Evolutionary conservation across 805 yeast species (phyloP).

Genomic region (Torulaspora delbrueckii): DNA sequence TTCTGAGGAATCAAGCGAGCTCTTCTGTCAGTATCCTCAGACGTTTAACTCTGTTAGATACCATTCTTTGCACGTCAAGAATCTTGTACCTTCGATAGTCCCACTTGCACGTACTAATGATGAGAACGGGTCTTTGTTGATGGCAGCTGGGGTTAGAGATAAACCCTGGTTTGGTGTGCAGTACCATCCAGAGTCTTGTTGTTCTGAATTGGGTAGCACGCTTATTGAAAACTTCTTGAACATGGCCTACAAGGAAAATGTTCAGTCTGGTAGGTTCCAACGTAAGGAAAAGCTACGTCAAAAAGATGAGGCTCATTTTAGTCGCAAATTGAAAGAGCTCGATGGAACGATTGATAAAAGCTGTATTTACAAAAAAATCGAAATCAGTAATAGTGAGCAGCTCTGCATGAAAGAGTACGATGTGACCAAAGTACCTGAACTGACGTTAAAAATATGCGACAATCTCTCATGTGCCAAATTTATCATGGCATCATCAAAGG

Average conservation of each 20-base stretch:
- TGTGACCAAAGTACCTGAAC: slow-evolving; percentile 15
- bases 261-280: slow-evolving; percentile 18
- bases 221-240: slow-evolving; percentile 55
- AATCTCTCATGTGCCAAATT: slow-evolving; percentile 36
- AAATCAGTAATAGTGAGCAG: background rate
- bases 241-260: slow-evolving; percentile 26
- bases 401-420: slow-evolving; percentile 11
- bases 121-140: slow-evolving; percentile 46
- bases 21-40: slow-evolving; percentile 42
- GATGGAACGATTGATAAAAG: slow-evolving; percentile 25
- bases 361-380: slow-evolving; percentile 18
- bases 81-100: slow-evolving; percentile 32
- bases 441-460: slow-evolving; percentile 53
- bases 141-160: slow-evolving; percentile 67
- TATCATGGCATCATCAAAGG: slow-evolving; percentile 66
- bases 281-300: slow-evolving; percentile 11
- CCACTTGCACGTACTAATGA: slow-evolving; percentile 62
- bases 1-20: slow-evolving; percentile 18
- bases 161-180: slow-evolving; percentile 89
- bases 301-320: background rate
- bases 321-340: slow-evolving; percentile 9
- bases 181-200: slow-evolving; percentile 94
- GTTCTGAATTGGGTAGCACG: slow-evolving; percentile 61
- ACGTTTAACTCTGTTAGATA: slow-evolving; percentile 72
- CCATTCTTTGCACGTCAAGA: slow-evolving; percentile 68